Conservation (phyloP, 768 basidiomycete species). For the Kwoniella heveanensis region DNA sequence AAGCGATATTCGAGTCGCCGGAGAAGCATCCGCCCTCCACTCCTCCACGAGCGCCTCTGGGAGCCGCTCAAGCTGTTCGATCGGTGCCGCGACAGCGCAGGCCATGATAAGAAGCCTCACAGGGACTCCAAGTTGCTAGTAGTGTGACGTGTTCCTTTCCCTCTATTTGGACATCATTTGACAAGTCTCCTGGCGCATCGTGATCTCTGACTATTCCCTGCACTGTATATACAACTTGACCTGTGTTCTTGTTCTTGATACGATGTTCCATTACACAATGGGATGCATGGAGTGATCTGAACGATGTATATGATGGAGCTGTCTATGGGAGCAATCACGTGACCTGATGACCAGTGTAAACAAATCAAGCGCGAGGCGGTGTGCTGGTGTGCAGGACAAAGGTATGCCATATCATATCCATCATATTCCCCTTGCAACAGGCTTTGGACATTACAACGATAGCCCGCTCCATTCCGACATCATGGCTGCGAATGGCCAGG, state of each 20-base stretch:
- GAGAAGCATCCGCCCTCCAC: slow-evolving; percentile 15
- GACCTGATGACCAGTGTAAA: slow-evolving; percentile 4
- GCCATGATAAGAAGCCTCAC: too few relatives aligned
- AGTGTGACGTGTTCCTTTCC: not conserved
- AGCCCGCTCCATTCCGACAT: too few relatives aligned
- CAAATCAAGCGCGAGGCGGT: slow-evolving; percentile 3
- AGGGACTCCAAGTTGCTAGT: too few relatives aligned
- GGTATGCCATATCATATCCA: too few relatives aligned
- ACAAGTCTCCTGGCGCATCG: not conserved
- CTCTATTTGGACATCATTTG: too few relatives aligned
- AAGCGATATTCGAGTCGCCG: slow-evolving; percentile 31
- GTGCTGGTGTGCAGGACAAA: not conserved
- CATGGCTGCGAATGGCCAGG: not conserved
- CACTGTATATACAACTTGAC: slow-evolving; percentile 5
- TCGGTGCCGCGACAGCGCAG: slow-evolving; percentile 18
- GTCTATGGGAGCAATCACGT: slow-evolving; percentile 2
- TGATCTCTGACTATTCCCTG: slow-evolving; percentile 10
- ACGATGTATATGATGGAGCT: not conserved
- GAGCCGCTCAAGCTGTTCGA: slow-evolving; percentile 13
- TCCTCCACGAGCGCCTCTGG: slow-evolving; percentile 15
- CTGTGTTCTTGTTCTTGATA: not conserved
- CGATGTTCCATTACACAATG: too few relatives aligned
- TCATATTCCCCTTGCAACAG: too few relatives aligned
- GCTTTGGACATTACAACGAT: too few relatives aligned
- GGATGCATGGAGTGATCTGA: not conserved